phyloP scores from a whole-genome alignment of 2,329 filamentous ascomycete genomes.

The Alternaria atra region DNA sequence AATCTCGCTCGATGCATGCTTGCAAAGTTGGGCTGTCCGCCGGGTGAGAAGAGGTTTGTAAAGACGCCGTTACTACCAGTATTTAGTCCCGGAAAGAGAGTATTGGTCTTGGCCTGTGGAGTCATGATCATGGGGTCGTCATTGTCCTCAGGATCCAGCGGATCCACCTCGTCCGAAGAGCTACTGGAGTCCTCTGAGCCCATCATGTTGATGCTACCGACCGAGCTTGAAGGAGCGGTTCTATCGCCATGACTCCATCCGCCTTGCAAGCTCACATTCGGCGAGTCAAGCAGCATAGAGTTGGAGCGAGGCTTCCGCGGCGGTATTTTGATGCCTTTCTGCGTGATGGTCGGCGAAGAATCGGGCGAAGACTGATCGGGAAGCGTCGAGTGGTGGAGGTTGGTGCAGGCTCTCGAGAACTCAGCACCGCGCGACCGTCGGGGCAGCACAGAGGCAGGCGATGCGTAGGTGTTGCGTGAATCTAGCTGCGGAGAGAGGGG shows the following conservation, averaged over 20 bases:
- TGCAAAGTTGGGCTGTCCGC: constrained; percentile 77
- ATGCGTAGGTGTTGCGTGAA: constrained; percentile 79
- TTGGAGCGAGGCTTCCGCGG: constrained; percentile 57
- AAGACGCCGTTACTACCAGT: constrained; percentile 66
- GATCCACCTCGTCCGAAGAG: constrained; percentile 66
- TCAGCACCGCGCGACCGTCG: constrained; percentile 89
- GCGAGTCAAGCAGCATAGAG: constrained; percentile 66
- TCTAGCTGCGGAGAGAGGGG: constrained; percentile 89
- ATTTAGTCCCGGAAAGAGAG: constrained; percentile 50
- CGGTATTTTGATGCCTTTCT: constrained; percentile 70
- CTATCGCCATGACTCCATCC: constrained; percentile 69
- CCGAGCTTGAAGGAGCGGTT: constrained; percentile 71
- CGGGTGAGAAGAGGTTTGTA: constrained; percentile 69
- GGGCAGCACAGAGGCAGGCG: constrained; percentile 86
- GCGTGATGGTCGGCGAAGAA: constrained; percentile 84
- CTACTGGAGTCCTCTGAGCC: constrained; percentile 80
- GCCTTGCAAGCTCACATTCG: constrained; percentile 65
- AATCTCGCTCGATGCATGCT: constrained; percentile 75
- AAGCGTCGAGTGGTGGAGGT: constrained; percentile 92
- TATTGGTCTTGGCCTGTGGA: constrained; percentile 74
- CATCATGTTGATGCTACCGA: constrained; percentile 81
- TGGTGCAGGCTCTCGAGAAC: constrained; percentile 92
- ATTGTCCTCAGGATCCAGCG: constrained; percentile 59
- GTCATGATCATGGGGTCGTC: constrained; percentile 82
- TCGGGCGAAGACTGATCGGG: constrained; percentile 89